phyloP scores from a whole-genome alignment of 208 protist species.

The Leishmania arabica region DNA sequence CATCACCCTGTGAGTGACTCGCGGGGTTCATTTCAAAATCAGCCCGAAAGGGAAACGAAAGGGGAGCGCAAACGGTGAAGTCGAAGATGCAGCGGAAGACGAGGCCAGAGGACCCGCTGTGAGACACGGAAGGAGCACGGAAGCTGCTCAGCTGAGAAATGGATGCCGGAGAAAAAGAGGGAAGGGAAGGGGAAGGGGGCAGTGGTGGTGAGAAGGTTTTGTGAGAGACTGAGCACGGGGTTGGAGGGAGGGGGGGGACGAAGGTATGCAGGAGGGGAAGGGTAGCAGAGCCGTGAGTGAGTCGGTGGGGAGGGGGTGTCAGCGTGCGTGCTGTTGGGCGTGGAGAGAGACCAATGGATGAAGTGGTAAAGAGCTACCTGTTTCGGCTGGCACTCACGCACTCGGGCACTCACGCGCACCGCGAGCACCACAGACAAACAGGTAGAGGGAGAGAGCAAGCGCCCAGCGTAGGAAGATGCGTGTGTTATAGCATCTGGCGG shows the following conservation, averaged over 20 bases:
- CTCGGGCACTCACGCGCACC: neutral
- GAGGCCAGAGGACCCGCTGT: neutral
- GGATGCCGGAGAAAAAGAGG: neutral
- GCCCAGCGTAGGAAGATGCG: neutral
- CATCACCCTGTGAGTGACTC: neutral
- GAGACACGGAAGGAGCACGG: neutral
- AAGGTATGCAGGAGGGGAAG: neutral
- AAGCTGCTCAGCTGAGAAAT: neutral
- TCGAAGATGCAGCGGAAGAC: neutral
- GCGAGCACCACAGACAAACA: neutral
- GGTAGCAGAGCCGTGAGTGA: neutral
- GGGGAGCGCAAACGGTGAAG: neutral
- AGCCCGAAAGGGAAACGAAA: neutral
- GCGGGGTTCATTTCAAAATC: neutral
- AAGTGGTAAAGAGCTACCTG: neutral
- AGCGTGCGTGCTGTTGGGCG: neutral
- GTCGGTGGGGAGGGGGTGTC: neutral
- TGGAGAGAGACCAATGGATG: neutral
- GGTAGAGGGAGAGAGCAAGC: neutral
- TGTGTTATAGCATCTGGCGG: neutral
- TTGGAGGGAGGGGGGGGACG: neutral
- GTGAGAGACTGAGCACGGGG: neutral
- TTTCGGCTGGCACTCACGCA: neutral
- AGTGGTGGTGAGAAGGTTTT: neutral
- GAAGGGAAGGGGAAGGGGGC: neutral